Base-by-base conservation (phyloP, 116 monocot genomes). In the Phalaenopsis hybrid region DNA sequence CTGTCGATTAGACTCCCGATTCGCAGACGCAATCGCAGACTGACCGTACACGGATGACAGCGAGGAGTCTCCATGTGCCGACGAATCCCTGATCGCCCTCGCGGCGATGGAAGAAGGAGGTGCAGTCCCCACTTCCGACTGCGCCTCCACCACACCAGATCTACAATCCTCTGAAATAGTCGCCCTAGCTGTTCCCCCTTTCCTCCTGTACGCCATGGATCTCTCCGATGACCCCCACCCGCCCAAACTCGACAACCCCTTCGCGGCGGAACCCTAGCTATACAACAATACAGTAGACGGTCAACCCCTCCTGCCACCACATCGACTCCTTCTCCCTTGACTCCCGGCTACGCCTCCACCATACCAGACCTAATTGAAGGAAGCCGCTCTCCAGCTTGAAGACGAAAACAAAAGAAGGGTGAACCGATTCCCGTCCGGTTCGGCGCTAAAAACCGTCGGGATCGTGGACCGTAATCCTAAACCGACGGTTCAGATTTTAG, bases 11-110 rank as follows among this genome's bases (percentile, higher is more conserved):
- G 83, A 83, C 10, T 45, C 81, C 67, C 81, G 52, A 50, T 77
- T 55, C 37, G 86, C 79, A 13, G 86, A 78, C 75, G 84, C 50
- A 43, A 83, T 69, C 44, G 83, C 86, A 21, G 91, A 86, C 58
- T 92, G 88, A 8, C 84, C 89, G 63, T 94, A 94, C 57, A 91
- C 92, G 44, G 93, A 96, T 41, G 93, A 93, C 76, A 93, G 79
- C 57, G 94, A 92, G 25, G 92, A 90, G 75, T 92, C 92, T n/a
- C 92, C 90, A 83, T 90, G 87, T 41, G 88, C 86, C 28, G 93
- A 89, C 23, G 96, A 94, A 21, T 90, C 96, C 20, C 88, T 87
- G 76, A 96, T 96, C 78, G 96, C 94, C 92, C 92, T 90, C 21
- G 96, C 94, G 23, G 90, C 96, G 77, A 96, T 86, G 16, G 96